Evolutionary conservation across 2,329 filamentous ascomycete genomes (phyloP), one percentile per base, ranked within the genome.

Genomic region (Penicillium sp.): DNA sequence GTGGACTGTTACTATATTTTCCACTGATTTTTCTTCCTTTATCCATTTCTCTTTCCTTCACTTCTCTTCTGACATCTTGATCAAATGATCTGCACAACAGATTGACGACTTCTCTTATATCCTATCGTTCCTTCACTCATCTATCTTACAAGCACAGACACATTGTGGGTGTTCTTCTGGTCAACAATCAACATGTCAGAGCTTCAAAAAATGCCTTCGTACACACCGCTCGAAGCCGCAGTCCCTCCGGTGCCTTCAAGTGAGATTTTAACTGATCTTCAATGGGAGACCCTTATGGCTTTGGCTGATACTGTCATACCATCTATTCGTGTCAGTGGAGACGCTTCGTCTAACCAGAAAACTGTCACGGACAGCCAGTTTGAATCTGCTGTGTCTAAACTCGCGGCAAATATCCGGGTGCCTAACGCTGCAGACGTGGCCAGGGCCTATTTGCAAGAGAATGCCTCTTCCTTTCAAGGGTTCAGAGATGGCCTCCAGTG

Each of bases 211-310:
- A n/a, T 37, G 33, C 7, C 33, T 37, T 37, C 33, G 7, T 37
- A 70, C 49, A 64, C 63, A 25, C 74, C 77, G 10, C 56, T 75
- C 56, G 74, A 75, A n/a, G 71, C 72, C 35, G 78, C 81, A 50
- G 68, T 84, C 9, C 78, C 81, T 26, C 80, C 82, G 1, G 71
- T 78, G 3, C 67, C 72, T 1, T 75, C 81, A 14, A 71, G 76
- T 16, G 76, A 81, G 50, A 75, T 83, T 50, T 78, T 87, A 62
- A 82, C 79, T 2, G 70, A 80, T 13, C 69, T 75, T 2, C 85
- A 88, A 78, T 88, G 85, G 85, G 77, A 74, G 31, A 85, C 82
- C 0, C 72, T 88, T 3, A 74, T 84, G 45, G 80, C 85, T 26
- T 78, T 88, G 31, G 77, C 81, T 8, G 85, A 87, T 61, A 78